Evolutionary conservation across 2,329 filamentous ascomycete species (phyloP), one percentile per base, ranked within the genome.

Genomic region (Xylariaceae sp.): DNA sequence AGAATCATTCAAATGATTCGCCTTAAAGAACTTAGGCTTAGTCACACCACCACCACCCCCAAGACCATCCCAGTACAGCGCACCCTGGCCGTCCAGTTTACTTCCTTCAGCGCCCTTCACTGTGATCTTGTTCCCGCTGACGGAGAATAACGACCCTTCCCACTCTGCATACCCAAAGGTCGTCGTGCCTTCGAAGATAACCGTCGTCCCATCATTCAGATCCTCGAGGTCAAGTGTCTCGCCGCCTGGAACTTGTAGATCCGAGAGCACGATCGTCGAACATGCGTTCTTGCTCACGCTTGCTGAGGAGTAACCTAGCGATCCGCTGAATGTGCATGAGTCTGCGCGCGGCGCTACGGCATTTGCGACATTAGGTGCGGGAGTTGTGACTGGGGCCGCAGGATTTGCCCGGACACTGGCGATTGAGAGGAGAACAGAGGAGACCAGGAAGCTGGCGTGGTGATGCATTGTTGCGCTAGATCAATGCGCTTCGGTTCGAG

Each of bases 141-240:
- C 72, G 31, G 75, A 75, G 59, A 88, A 75, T 15, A 88, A 71
- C 39, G 84, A 84, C 0, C 85, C 84, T 2, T 66, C 65, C 84
- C 83, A 87, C 58, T 84, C 78, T 55, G 80, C 72, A 68, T 85
- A 86, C 22, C 74, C 83, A 60, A 85, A 88, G 45, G 78, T 81
- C 17, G 84, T 87, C 11, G 73, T 80, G 39, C 85, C 85, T 49
- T 80, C 67, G 66, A 87, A 87, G 58, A 77, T 79, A 53, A 86
- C 75, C 31, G 47, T 50, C 10, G 53, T 55, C 19, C 44, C 53
- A 22, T 55, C 67, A 72, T 30, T 40, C 17, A 43, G 35, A 11
- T 49, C 45, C 51, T 60, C 55, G n/a, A 56, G 45, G 48, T 85
- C 79, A 1, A 86, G 74, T 5, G 81, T 83, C 11, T 69, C 66